These are phyloP conservation scores for Globisporangium camurandrum DNA, from an alignment of 352 stramenopile species.

Conservation along the genomic window DNA sequence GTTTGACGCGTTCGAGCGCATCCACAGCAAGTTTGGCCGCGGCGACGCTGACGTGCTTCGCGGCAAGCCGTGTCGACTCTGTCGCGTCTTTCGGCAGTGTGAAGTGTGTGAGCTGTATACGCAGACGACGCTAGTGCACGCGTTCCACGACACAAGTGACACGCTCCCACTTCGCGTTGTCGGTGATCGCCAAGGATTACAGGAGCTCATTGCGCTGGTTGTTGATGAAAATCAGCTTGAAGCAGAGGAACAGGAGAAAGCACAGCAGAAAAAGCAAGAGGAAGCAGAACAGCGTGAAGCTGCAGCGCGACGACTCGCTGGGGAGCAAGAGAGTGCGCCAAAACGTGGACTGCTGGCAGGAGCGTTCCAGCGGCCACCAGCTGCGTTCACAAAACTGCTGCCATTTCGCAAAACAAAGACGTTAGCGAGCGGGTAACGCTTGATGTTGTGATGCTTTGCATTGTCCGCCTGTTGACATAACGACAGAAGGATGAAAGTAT, in stretches of 20 bases:
- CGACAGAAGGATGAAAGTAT: no score
- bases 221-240: constrained; percentile 39
- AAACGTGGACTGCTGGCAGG: constrained; percentile 9
- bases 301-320: constrained; percentile 6
- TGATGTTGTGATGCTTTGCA: no score
- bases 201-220: constrained; percentile 46
- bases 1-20: constrained; percentile 79
- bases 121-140: constrained; percentile 22
- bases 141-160: constrained; percentile 10
- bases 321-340: constrained; percentile 13
- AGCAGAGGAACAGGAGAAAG: constrained; percentile 28
- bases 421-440: background rate
- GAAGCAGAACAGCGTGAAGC: constrained; percentile 1
- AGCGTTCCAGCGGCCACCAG: constrained; percentile 13
- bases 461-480: no score
- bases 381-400: constrained; percentile 6
- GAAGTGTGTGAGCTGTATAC: constrained; percentile 84
- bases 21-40: constrained; percentile 69
- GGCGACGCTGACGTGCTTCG: constrained; percentile 22
- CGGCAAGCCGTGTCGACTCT: constrained; percentile 58
- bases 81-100: constrained; percentile 72
- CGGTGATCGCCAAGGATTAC: constrained; percentile 42
- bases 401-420: constrained; percentile 3
- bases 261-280: constrained; percentile 10
- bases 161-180: constrained; percentile 18